Evolutionary conservation across 2,329 filamentous ascomycete species (phyloP).

Genomic region (Chrysoporthe puriensis): DNA sequence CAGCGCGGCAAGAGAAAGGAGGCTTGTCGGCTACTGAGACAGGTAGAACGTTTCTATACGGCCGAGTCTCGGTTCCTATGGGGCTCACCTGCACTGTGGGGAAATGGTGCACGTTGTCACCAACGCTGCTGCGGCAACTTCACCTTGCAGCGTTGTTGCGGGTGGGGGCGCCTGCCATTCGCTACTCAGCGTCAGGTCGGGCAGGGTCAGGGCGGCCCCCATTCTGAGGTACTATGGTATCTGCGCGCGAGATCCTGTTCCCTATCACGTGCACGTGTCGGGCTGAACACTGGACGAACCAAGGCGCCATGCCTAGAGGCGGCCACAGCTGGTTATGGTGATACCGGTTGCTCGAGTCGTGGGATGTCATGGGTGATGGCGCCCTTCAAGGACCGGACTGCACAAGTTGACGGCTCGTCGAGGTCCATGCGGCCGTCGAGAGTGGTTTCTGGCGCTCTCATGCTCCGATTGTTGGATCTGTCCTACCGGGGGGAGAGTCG

Average conservation of each 20-base stretch:
- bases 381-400: neutral
- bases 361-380: neutral
- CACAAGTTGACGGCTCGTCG: too few species aligned
- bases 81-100: neutral
- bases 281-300: slow-evolving; percentile 13
- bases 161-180: slow-evolving; percentile 1
- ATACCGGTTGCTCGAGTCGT: neutral
- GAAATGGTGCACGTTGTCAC: neutral
- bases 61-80: neutral
- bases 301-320: slow-evolving; percentile 8
- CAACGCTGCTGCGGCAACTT: neutral
- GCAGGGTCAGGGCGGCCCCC: slow-evolving; percentile 11
- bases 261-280: slow-evolving; percentile 18
- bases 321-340: slow-evolving; percentile 10
- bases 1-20: neutral
- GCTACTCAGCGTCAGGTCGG: slow-evolving; percentile 11
- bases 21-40: neutral
- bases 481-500: too few species aligned
- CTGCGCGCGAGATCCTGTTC: slow-evolving; percentile 7
- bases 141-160: neutral
- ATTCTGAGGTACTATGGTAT: neutral
- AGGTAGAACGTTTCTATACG: neutral
- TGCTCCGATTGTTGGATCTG: too few species aligned
- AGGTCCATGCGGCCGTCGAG: too few species aligned
- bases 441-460: neutral